Percentiles rank a stretch among this genome's conserved stretches.
These are phyloP conservation scores for Cryptosporidium canis DNA, from an alignment of 169 alveolate species.

Conservation along the genomic window DNA sequence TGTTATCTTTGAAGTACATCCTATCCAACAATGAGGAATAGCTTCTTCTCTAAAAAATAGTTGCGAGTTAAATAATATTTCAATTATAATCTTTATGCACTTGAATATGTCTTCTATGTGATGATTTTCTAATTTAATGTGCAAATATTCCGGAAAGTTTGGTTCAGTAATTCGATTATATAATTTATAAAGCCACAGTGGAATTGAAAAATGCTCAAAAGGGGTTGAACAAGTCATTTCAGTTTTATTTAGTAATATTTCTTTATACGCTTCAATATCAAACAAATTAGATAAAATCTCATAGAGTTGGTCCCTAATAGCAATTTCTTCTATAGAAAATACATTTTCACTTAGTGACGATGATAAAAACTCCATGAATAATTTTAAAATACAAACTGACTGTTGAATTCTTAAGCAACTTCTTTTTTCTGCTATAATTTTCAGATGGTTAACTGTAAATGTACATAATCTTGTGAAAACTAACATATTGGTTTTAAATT, in stretches of 20 bases:
- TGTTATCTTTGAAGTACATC: slow-evolving; percentile 6
- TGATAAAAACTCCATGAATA: background rate
- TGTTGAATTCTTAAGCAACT: background rate
- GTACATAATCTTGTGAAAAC: background rate
- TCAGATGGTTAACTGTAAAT: background rate
- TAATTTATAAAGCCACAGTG: slow-evolving; percentile 32
- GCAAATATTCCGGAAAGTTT: background rate
- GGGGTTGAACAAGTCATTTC: background rate
- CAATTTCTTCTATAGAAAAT: background rate
- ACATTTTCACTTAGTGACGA: background rate
- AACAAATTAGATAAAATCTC: background rate
- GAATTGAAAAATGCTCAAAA: slow-evolving; percentile 59
- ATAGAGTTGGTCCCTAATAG: slow-evolving; percentile 2
- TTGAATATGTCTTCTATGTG: slow-evolving; percentile 8
- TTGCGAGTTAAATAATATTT: slow-evolving; percentile 19
- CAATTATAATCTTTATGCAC: slow-evolving; percentile 9
- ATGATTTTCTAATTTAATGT: background rate
- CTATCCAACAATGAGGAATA: slow-evolving; percentile 2
- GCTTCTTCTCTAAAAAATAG: background rate
- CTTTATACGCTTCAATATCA: background rate
- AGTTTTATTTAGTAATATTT: background rate
- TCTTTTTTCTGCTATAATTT: background rate
- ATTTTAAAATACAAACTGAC: background rate
- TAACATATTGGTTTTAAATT: background rate
- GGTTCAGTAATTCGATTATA: background rate